These are phyloP conservation scores for Pythium phragmitis DNA, from an alignment of 352 stramenopile genomes.

Conservation along the genomic window DNA sequence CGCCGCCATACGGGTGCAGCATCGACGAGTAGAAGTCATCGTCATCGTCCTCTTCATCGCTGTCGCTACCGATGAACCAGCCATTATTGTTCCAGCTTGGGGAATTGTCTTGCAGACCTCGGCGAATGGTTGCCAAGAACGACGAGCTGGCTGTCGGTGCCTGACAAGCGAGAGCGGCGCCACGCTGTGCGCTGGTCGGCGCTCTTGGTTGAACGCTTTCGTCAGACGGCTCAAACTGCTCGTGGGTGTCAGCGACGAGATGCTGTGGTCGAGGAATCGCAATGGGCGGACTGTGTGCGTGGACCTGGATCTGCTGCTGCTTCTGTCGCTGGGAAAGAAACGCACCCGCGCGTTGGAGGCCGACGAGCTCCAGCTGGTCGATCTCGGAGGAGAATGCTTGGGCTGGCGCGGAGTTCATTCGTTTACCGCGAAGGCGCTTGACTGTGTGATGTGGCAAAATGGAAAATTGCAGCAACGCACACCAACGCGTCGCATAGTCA, in stretches of 20 bases:
- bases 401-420: constrained; percentile 8
- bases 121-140: constrained; percentile 23
- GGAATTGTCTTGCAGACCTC: constrained; percentile 21
- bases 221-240: background rate
- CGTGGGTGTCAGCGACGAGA: background rate
- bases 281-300: constrained; percentile 20
- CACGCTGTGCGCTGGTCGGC: background rate
- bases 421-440: background rate
- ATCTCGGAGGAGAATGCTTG: background rate
- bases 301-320: background rate
- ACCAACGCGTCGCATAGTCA: background rate
- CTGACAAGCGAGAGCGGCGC: background rate
- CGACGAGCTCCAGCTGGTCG: background rate
- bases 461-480: background rate
- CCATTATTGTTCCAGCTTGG: constrained; percentile 26
- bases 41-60: constrained; percentile 20
- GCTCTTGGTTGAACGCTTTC: background rate
- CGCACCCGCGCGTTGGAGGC: constrained; percentile 13
- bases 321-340: constrained; percentile 14
- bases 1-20: constrained; percentile 13
- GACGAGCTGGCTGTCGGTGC: constrained; percentile 10
- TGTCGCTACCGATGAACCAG: constrained; percentile 26
- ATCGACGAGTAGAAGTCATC: constrained; percentile 20
- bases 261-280: constrained; percentile 13
- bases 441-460: background rate